Percentiles rank a stretch among this genome's conserved stretches.
Conservation (phyloP, 2,329 filamentous ascomycete species). For the Xylariaceae sp. region DNA sequence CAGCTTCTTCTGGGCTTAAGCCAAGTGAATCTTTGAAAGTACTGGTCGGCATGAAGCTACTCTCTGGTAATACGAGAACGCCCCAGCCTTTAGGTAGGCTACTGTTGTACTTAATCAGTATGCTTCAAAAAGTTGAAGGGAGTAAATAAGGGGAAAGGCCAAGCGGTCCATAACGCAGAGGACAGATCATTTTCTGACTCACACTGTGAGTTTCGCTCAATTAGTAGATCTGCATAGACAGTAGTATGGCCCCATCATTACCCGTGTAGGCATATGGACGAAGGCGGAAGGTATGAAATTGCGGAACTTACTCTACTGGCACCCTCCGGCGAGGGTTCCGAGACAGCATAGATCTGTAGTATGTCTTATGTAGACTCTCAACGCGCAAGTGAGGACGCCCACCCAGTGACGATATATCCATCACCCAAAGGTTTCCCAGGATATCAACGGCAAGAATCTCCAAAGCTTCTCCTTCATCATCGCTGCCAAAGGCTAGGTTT, state of each 20-base stretch:
- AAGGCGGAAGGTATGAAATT: neutral
- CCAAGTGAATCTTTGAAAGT: conserved; percentile 42
- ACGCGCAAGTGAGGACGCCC: conserved; percentile 22
- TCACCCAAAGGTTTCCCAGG: conserved; percentile 53
- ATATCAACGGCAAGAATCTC: conserved; percentile 60
- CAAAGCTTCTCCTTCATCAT: conserved; percentile 53
- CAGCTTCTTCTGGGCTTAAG: conserved; percentile 32
- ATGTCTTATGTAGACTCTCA: conserved; percentile 23
- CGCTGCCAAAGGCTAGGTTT: conserved; percentile 57
- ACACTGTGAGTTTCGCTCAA: no score
- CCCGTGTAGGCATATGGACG: neutral
- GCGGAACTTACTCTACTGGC: conserved; percentile 1
- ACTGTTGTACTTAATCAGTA: conserved; percentile 11
- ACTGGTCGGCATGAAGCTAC: conserved; percentile 47
- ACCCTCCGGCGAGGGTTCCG: neutral
- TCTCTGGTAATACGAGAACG: conserved; percentile 52
- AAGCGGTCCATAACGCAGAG: neutral
- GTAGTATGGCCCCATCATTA: neutral
- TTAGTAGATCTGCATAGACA: no score
- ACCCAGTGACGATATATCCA: conserved; percentile 57
- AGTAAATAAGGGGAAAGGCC: neutral
- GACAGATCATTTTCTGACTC: no score
- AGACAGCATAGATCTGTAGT: neutral
- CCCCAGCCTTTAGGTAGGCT: conserved; percentile 52
- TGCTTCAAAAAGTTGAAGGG: conserved; percentile 22